phyloP scores from a whole-genome alignment of 306 rosid genomes.

The Albizia julibrissin region DNA sequence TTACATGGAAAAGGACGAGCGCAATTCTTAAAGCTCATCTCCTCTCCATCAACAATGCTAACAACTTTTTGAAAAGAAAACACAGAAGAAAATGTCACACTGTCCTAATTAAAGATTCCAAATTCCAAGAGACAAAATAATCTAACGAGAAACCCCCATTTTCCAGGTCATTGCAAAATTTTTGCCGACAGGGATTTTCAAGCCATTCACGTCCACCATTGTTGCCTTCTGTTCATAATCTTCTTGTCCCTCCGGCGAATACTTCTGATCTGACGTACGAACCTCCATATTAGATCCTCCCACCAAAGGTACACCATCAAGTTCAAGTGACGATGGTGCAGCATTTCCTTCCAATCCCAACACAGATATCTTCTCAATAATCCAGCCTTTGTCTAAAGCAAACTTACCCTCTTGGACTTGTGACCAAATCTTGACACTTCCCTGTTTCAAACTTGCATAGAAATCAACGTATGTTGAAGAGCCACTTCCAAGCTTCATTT shows the following conservation, averaged over 20 bases:
- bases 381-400: slow-evolving; percentile 76
- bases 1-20: slow-evolving; percentile 54
- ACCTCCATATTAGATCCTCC: slow-evolving; percentile 44
- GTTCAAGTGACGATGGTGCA: slow-evolving; percentile 49
- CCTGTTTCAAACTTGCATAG: slow-evolving; percentile 58
- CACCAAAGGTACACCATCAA: slow-evolving; percentile 53
- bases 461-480: slow-evolving; percentile 67
- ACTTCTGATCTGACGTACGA: slow-evolving; percentile 45
- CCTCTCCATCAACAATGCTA: slow-evolving; percentile 40
- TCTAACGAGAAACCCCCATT: slow-evolving; percentile 53
- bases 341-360: slow-evolving; percentile 69
- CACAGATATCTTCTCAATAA: slow-evolving; percentile 66
- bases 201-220: slow-evolving; percentile 70
- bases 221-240: slow-evolving; percentile 50
- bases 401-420: slow-evolving; percentile 80
- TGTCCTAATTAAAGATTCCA: background rate
- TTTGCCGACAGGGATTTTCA: slow-evolving; percentile 73
- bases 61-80: background rate
- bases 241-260: slow-evolving; percentile 36
- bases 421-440: slow-evolving; percentile 83
- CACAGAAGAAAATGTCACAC: slow-evolving; percentile 18
- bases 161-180: slow-evolving; percentile 87
- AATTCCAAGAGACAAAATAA: background rate
- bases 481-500: slow-evolving; percentile 80
- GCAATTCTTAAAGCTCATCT: slow-evolving; percentile 46